Conservation (phyloP, 1,284 basidiomycete species). For the Naganishia sp. region DNA sequence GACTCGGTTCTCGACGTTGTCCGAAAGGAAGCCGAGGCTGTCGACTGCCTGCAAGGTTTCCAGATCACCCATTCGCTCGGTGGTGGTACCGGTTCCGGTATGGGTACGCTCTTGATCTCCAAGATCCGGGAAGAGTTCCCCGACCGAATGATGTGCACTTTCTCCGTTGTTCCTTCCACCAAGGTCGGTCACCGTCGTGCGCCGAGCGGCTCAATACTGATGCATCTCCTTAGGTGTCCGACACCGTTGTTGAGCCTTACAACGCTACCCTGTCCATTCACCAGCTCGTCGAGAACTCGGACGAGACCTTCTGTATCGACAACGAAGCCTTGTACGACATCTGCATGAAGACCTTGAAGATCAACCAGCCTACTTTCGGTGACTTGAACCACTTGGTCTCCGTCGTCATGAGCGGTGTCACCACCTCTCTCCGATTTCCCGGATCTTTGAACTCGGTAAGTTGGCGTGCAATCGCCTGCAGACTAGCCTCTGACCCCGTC, state of each 20-base stretch:
- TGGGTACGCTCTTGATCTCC: conserved; percentile 64
- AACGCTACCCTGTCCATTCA: conserved; percentile 64
- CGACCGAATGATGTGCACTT: conserved; percentile 66
- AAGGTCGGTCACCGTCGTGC: conserved; percentile 53
- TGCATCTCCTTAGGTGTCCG: conserved; percentile 57
- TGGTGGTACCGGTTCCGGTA: conserved; percentile 65
- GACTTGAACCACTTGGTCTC: conserved; percentile 97
- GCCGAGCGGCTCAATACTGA: conserved; percentile 22
- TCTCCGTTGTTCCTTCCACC: conserved; percentile 64
- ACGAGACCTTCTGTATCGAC: conserved; percentile 71
- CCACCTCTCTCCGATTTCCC: conserved; percentile 67
- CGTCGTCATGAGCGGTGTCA: conserved; percentile 96
- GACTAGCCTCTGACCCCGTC: not conserved
- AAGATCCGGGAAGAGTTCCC: conserved; percentile 66
- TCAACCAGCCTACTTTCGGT: conserved; percentile 89
- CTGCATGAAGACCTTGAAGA: conserved; percentile 94
- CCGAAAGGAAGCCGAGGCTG: conserved; percentile 62
- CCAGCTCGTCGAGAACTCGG: conserved; percentile 66
- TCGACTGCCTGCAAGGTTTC: conserved; percentile 63
- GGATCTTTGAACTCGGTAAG: conserved; percentile 87
- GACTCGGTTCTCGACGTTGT: conserved; percentile 63
- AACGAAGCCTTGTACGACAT: conserved; percentile 99
- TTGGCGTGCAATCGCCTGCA: not conserved
- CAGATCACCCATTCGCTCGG: conserved; percentile 65
- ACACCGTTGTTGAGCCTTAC: conserved; percentile 66